These are phyloP conservation scores for Paragyromitra xinjiangensis DNA, from an alignment of 495 filamentous ascomycete species.

Conservation along the genomic window DNA sequence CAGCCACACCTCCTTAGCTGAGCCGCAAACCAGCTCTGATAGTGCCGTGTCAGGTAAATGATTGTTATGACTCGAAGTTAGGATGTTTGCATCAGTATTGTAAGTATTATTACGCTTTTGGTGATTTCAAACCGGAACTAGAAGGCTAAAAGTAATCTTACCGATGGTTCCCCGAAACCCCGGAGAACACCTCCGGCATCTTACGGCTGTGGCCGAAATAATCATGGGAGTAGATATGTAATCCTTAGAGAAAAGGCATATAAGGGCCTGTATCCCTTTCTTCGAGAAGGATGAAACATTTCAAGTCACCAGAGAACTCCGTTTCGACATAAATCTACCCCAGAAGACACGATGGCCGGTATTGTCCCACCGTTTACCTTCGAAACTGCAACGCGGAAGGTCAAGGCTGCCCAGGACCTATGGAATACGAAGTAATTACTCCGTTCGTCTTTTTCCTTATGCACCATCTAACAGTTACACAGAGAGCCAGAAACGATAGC, in stretches of 20 bases:
- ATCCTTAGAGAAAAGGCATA: background rate
- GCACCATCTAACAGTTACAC: background rate
- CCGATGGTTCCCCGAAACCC: constrained; percentile 13
- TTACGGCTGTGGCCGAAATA: background rate
- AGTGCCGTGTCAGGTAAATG: too few species aligned
- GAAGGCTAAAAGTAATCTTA: background rate
- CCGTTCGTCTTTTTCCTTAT: constrained; percentile 33
- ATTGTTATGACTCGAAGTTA: background rate
- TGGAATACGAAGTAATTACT: constrained; percentile 79
- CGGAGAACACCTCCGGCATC: constrained; percentile 1
- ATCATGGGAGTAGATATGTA: too few species aligned
- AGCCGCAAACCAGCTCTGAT: too few species aligned
- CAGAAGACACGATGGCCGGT: constrained; percentile 61
- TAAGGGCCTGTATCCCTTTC: background rate
- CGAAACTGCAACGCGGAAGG: constrained; percentile 77
- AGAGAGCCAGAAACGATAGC: constrained; percentile 64
- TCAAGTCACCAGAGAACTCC: background rate
- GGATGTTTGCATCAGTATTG: background rate
- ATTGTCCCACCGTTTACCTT: constrained; percentile 81
- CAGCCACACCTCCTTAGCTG: background rate
- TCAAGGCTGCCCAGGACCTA: constrained; percentile 83
- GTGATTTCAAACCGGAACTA: background rate
- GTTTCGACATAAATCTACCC: background rate
- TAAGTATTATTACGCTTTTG: background rate
- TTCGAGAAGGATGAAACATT: background rate